These are phyloP conservation scores for Bipolaris cookei DNA, from an alignment of 2,329 filamentous ascomycete genomes.

Conservation along the genomic window DNA sequence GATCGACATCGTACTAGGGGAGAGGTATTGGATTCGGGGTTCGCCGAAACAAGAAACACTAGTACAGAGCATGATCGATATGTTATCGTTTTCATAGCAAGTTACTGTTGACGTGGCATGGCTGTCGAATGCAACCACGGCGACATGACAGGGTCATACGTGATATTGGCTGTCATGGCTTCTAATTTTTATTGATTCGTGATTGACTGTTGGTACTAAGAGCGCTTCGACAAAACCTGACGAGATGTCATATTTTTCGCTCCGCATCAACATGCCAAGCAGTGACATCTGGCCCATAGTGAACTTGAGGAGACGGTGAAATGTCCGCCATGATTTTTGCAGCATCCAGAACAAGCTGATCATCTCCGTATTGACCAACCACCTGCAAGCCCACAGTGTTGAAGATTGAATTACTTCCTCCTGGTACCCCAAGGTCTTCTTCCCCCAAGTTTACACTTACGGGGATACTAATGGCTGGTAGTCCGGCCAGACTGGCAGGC, in stretches of 20 bases:
- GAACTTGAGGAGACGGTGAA: conserved; percentile 8
- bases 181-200: not conserved
- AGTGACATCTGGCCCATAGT: conserved; percentile 12
- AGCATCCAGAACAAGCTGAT: conserved; percentile 66
- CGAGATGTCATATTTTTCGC: not conserved
- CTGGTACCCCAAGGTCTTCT: conserved; percentile 33
- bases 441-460: conserved; percentile 52
- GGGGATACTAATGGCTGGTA: conserved; percentile 88
- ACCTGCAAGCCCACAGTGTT: conserved; percentile 70
- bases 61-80: not conserved
- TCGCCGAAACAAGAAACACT: not conserved
- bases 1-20: not conserved
- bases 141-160: not conserved
- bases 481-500: conserved; percentile 86
- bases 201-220: not conserved
- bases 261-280: conserved; percentile 20
- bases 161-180: not conserved
- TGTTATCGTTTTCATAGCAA: not conserved
- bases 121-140: not conserved
- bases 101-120: not conserved
- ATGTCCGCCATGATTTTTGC: conserved; percentile 52
- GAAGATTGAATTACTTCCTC: conserved; percentile 19
- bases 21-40: not conserved
- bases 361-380: conserved; percentile 82
- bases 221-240: too few relatives aligned